Conservation (phyloP, 176 grass and related monocot species). For the Saccharum spontaneum region DNA sequence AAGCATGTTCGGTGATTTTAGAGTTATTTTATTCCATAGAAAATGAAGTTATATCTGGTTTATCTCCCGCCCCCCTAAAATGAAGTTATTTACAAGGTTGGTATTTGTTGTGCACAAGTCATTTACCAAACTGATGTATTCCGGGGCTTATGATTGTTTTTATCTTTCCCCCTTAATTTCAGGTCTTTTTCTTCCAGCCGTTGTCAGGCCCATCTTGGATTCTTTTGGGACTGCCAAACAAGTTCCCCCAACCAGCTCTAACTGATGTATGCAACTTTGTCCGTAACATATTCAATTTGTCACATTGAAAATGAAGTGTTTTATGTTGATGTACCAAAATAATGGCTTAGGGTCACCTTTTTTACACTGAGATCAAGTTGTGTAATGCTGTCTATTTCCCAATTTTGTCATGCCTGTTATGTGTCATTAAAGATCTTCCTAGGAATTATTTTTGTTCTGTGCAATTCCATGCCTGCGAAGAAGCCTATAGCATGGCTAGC, state of each 20-base stretch:
- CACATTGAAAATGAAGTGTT: constrained; percentile 13
- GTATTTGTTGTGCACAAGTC: background rate
- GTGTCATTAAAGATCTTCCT: too few species aligned
- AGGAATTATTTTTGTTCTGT: background rate
- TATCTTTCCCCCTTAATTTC: constrained; percentile 22
- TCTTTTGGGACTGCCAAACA: constrained; percentile 67
- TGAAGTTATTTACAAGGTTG: too few species aligned
- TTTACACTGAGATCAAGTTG: background rate
- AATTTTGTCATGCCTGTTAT: background rate
- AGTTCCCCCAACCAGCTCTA: constrained; percentile 55
- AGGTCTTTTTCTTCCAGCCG: constrained; percentile 81
- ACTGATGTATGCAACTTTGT: constrained; percentile 56
- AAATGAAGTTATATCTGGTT: background rate
- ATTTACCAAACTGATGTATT: constrained; percentile 1
- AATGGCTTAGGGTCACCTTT: background rate
- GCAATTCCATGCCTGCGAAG: background rate
- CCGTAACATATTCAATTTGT: background rate
- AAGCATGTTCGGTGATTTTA: background rate
- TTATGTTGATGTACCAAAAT: constrained; percentile 14
- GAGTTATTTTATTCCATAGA: background rate
- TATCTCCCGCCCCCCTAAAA: too few species aligned
- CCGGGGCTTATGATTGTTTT: background rate
- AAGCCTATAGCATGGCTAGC: background rate
- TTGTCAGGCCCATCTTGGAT: constrained; percentile 77
- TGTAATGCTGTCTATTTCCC: background rate